These are phyloP conservation scores for Neofusicoccum cordaticola DNA, from an alignment of 2,329 filamentous ascomycete genomes.

Conservation along the genomic window DNA sequence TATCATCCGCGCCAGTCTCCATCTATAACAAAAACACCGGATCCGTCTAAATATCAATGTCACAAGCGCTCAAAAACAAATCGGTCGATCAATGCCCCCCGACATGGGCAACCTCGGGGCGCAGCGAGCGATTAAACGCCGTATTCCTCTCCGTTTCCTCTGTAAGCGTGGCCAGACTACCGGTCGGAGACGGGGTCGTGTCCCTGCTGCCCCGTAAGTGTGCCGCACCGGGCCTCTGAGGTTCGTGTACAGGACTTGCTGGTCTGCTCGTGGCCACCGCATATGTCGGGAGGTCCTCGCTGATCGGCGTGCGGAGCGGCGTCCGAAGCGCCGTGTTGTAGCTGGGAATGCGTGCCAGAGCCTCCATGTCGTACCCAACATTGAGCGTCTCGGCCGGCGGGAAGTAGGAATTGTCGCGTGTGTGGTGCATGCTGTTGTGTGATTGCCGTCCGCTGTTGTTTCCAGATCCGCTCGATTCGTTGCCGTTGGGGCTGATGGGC, in stretches of 20 bases:
- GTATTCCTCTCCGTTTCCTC: conserved; percentile 39
- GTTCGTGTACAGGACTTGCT: conserved; percentile 31
- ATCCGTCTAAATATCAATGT: not conserved
- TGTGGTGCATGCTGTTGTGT: conserved; percentile 21
- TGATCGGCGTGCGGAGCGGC: conserved; percentile 41
- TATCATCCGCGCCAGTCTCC: conserved; percentile 18
- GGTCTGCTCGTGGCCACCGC: conserved; percentile 46
- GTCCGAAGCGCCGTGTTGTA: conserved; percentile 51
- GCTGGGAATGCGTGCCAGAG: conserved; percentile 48
- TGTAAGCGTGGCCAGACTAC: conserved; percentile 33
- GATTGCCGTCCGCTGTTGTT: conserved; percentile 16
- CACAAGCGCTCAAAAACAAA: not conserved
- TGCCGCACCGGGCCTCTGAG: conserved; percentile 6
- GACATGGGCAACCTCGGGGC: conserved; percentile 11
- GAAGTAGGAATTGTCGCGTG: conserved; percentile 8
- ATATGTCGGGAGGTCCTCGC: conserved; percentile 45
- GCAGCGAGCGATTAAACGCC: conserved; percentile 21
- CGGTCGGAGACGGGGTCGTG: conserved; percentile 32
- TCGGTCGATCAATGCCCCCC: not conserved
- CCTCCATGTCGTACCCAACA: conserved; percentile 44
- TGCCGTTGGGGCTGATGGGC: conserved; percentile 11
- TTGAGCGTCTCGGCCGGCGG: conserved; percentile 20
- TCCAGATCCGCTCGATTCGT: conserved; percentile 8
- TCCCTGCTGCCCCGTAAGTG: conserved; percentile 29
- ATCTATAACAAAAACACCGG: conserved; percentile 7